phyloP scores from a whole-genome alignment of 805 yeast species.

The Candida tammaniensis region DNA sequence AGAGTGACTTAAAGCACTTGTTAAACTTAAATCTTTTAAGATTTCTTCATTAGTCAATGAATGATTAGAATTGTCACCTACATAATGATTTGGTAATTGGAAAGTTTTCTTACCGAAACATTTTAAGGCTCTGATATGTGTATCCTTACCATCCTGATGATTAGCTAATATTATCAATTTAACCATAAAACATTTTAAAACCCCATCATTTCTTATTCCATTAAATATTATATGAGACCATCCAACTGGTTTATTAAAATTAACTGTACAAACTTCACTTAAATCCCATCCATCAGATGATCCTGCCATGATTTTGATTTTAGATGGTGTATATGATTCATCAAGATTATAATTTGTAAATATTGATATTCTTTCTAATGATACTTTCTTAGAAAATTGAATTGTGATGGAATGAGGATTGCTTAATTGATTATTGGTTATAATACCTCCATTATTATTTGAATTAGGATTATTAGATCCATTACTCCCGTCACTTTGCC shows the following conservation, averaged over 20 bases:
- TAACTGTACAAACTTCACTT: conserved; percentile 58
- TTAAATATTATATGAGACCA: conserved; percentile 70
- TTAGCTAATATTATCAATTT: conserved; percentile 66
- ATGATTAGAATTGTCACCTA: conserved; percentile 3
- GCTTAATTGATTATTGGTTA: conserved; percentile 35
- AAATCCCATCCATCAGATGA: conserved; percentile 73
- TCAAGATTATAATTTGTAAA: conserved; percentile 71
- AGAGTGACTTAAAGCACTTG: conserved; percentile 23
- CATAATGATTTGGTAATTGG: conserved; percentile 4
- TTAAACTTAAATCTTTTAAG: conserved; percentile 22
- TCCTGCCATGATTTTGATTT: conserved; percentile 65
- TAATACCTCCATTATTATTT: conserved; percentile 15
- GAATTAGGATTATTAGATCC: conserved; percentile 23
- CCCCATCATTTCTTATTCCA: conserved; percentile 51
- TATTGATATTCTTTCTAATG: conserved; percentile 63
- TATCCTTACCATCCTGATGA: conserved; percentile 95
- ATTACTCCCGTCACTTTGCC: conserved; percentile 90
- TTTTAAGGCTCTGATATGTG: conserved; percentile 76
- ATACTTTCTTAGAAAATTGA: conserved; percentile 75
- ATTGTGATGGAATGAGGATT: conserved; percentile 83
- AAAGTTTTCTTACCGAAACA: conserved; percentile 44
- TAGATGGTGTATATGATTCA: conserved; percentile 90
- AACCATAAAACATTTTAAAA: conserved; percentile 64
- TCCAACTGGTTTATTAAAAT: conserved; percentile 66
- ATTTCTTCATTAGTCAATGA: conserved; percentile 15